phyloP scores from a whole-genome alignment of 2,329 filamentous ascomycete genomes.

The Dothidotthia symphoricarpi region DNA sequence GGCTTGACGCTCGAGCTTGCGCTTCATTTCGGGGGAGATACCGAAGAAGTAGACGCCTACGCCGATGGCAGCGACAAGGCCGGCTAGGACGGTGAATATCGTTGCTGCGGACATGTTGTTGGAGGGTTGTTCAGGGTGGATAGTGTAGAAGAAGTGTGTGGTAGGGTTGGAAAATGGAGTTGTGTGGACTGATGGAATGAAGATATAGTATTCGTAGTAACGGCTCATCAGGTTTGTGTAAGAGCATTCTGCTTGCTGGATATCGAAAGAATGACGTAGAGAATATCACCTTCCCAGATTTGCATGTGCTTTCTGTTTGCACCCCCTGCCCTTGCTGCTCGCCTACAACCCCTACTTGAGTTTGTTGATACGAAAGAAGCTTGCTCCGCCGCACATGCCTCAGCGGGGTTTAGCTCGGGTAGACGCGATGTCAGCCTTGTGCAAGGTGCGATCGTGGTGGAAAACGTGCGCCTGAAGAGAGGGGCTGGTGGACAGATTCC shows the following conservation, averaged over 20 bases:
- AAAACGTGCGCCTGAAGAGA: no score
- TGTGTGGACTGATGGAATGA: background rate
- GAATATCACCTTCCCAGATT: no score
- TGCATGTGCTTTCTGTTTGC: no score
- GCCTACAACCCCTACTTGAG: no score
- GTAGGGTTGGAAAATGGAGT: background rate
- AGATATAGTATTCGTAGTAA: background rate
- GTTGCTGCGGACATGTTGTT: constrained; percentile 28
- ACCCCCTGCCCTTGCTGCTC: no score
- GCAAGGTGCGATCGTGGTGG: no score
- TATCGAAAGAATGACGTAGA: no score
- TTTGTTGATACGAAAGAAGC: no score
- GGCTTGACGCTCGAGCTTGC: constrained; percentile 47
- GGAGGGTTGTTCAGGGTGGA: constrained; percentile 3
- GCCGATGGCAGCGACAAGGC: constrained; percentile 37
- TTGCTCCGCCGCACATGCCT: no score
- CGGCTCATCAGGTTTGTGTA: constrained; percentile 4
- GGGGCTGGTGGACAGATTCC: no score
- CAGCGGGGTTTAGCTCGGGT: no score
- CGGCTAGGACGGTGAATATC: constrained; percentile 35
- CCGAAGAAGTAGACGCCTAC: constrained; percentile 50
- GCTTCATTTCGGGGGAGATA: constrained; percentile 49
- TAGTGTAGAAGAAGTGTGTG: background rate
- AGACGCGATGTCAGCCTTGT: no score
- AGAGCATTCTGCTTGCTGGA: background rate